Evolutionary conservation across 148 eudicot species (phyloP).

Genomic region (Euryodendron excelsum): DNA sequence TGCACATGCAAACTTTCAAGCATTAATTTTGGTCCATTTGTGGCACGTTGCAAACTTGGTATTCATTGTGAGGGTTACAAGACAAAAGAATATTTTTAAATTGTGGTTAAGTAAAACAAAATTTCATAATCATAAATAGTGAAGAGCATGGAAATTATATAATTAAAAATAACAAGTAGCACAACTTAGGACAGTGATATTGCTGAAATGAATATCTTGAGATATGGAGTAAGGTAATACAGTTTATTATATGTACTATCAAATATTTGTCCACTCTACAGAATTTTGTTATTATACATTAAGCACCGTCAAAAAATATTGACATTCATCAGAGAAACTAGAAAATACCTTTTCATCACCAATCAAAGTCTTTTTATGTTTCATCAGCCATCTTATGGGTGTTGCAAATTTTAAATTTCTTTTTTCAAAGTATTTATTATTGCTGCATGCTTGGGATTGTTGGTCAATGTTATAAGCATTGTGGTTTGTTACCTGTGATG

Average conservation of each 20-base stretch:
- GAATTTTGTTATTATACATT: too few relatives aligned
- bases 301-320: too few relatives aligned
- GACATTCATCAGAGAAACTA: not conserved
- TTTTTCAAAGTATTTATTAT: not conserved
- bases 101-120: too few relatives aligned
- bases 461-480: not conserved
- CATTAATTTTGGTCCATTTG: not conserved
- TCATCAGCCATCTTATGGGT: not conserved
- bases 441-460: not conserved
- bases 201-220: too few relatives aligned
- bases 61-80: not conserved
- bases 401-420: not conserved
- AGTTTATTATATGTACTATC: too few relatives aligned
- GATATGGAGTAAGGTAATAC: too few relatives aligned
- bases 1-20: not conserved
- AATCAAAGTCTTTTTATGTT: not conserved
- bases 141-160: too few relatives aligned
- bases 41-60: not conserved
- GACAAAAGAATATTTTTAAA: too few relatives aligned
- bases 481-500: not conserved
- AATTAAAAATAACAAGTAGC: too few relatives aligned
- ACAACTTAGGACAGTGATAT: too few relatives aligned
- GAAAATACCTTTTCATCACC: not conserved
- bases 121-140: too few relatives aligned
- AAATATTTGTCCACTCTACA: too few relatives aligned